phyloP scores from a whole-genome alignment of 345 rosid species.

The Garcia nutans region DNA sequence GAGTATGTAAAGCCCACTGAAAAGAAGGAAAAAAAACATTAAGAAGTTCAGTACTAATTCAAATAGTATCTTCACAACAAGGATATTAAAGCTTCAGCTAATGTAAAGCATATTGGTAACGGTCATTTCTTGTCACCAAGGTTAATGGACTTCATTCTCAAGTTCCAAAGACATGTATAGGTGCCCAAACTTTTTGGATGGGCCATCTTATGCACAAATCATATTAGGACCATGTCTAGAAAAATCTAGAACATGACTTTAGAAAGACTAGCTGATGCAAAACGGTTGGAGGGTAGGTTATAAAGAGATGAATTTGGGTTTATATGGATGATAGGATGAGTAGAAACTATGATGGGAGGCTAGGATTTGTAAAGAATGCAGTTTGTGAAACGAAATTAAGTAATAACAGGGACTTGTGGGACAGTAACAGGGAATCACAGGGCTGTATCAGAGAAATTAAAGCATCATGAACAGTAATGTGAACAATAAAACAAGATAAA shows the following conservation, averaged over 20 bases:
- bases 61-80: not conserved
- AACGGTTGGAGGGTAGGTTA: no score
- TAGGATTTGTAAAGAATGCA: no score
- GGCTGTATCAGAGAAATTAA: no score
- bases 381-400: no score
- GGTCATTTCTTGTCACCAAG: not conserved
- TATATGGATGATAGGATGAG: no score
- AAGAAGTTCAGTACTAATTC: constrained; percentile 3
- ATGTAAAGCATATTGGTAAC: not conserved
- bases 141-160: not conserved
- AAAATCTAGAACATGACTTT: not conserved
- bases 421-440: no score
- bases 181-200: not conserved
- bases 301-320: no score
- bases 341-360: no score
- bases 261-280: not conserved
- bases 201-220: constrained; percentile 5
- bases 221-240: not conserved
- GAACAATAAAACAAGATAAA: no score
- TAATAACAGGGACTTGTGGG: no score
- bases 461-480: no score
- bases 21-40: constrained; percentile 8
- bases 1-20: constrained; percentile 87
- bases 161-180: not conserved
- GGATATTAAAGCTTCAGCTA: not conserved